Base-by-base conservation (phyloP, 306 rosid genomes). In the Casuarina glauca region DNA sequence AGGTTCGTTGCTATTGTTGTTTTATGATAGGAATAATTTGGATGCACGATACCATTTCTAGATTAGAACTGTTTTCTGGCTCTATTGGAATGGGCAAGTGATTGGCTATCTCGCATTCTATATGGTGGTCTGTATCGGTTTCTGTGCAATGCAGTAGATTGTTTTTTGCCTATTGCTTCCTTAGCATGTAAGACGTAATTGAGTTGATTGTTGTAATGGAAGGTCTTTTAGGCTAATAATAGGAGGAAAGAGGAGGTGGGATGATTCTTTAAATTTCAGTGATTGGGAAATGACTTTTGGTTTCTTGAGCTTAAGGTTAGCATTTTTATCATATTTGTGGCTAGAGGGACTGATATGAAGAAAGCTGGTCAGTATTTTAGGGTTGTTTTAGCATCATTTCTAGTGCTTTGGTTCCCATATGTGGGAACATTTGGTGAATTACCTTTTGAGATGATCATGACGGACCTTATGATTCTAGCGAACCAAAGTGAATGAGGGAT, bases 1-100 rank as follows among this genome's bases (percentile, higher is more conserved):
- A 90, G 97, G 97, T 92, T 66, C 80, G 88, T 79, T 46, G 41
- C 10, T 50, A 17, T 15, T n/a, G 51, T 41, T 51, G 17, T 10
- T 17, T 39, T 20, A 16, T 49, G 66, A 15, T 74, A 1, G 12
- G 12, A 26, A 17, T 42, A 3, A 3, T 8, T 26, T 17, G 71
- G 32, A 42, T 66, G 48, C 6, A 41, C 46, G 32, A 26, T 41
- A 9, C 19, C 0, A 13, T 61, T 62, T 43, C 13, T 62, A 32
- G 69, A 62, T 32, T 62, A 62, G 43, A 15, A 36, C 4, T 4
- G 16, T 36, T 36, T 62, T 36, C 9, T 38, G 35, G 69, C 44
- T 62, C 69, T 12, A 38, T 62, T 62, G 0, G 43, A 9, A 6
- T 63, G 26, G 6, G 46, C 7, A 62, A 36, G 45, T 58, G 9